A percentile compares a stretch with the other conserved stretches of the same genome.
These are phyloP conservation scores for Cytospora schulzeri DNA, from an alignment of 2,329 filamentous ascomycete genomes.

Conservation along the genomic window DNA sequence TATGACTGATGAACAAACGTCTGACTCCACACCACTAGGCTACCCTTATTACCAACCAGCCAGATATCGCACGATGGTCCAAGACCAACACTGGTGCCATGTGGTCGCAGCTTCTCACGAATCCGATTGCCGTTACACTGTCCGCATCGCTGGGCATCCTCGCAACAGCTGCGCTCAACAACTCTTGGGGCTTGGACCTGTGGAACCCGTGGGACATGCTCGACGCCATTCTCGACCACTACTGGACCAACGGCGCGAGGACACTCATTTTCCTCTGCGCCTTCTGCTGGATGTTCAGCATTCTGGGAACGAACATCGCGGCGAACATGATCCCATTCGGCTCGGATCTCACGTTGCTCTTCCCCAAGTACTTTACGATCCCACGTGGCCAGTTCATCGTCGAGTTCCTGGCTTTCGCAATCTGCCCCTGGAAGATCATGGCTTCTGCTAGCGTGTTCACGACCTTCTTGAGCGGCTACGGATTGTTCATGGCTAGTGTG, in stretches of 20 bases:
- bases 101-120: slow-evolving; percentile 45
- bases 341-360: slow-evolving; percentile 39
- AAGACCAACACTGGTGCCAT: slow-evolving; percentile 42
- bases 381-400: slow-evolving; percentile 36
- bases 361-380: slow-evolving; percentile 42
- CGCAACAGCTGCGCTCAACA: slow-evolving; percentile 46
- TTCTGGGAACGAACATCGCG: slow-evolving; percentile 32
- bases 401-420: slow-evolving; percentile 28
- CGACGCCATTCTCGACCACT: slow-evolving; percentile 31
- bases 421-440: slow-evolving; percentile 34
- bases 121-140: slow-evolving; percentile 45
- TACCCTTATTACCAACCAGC: slow-evolving; percentile 45
- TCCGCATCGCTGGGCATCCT: slow-evolving; percentile 47
- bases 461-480: slow-evolving; percentile 31
- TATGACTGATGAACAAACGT: background rate
- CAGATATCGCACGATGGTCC: slow-evolving; percentile 47
- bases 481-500: slow-evolving; percentile 31
- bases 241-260: slow-evolving; percentile 27
- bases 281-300: slow-evolving; percentile 29
- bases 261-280: slow-evolving; percentile 31
- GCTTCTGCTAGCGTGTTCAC: slow-evolving; percentile 29
- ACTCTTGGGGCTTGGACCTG: slow-evolving; percentile 39
- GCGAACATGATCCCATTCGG: slow-evolving; percentile 44
- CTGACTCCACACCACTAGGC: slow-evolving; percentile 34
- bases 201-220: slow-evolving; percentile 34